These are phyloP conservation scores for Botrytis elliptica DNA, from an alignment of 2,329 filamentous ascomycete species.

Conservation along the genomic window DNA sequence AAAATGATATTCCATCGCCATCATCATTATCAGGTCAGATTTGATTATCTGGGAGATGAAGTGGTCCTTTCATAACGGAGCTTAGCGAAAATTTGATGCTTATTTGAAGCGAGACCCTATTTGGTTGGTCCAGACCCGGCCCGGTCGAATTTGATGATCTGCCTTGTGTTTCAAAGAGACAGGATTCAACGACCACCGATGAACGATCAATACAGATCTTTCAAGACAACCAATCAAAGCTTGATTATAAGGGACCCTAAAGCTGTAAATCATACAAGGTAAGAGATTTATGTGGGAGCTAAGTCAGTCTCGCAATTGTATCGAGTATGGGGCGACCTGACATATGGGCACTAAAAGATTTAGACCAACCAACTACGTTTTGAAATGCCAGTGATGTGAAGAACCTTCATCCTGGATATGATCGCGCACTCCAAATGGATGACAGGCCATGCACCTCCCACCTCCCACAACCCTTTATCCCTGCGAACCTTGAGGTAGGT, in stretches of 20 bases:
- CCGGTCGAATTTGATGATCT: conserved; percentile 19
- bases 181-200: conserved; percentile 28
- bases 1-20: conserved; percentile 10
- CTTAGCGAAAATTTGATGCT: conserved; percentile 22
- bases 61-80: conserved; percentile 32
- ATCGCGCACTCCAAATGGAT: conserved; percentile 14
- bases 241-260: background rate
- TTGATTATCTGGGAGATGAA: conserved; percentile 25
- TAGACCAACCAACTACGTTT: background rate
- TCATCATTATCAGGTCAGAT: conserved; percentile 15
- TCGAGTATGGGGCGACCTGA: conserved; percentile 15
- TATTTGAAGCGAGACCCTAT: conserved; percentile 16
- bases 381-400: conserved; percentile 12
- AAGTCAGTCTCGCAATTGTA: conserved; percentile 11
- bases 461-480: conserved; percentile 17
- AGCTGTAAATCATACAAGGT: conserved; percentile 6
- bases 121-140: conserved; percentile 23
- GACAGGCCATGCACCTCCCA: conserved; percentile 14
- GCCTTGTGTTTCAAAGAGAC: conserved; percentile 28
- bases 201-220: conserved; percentile 25
- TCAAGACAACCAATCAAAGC: conserved; percentile 23
- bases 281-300: conserved; percentile 4
- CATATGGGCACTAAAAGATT: conserved; percentile 9
- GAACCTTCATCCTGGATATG: conserved; percentile 18
- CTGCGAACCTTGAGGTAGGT: conserved; percentile 18